A percentile compares a stretch with the other conserved stretches of the same genome.
Evolutionary conservation across 306 rosid genomes (phyloP).

Genomic region (Sechiopsis laciniata): DNA sequence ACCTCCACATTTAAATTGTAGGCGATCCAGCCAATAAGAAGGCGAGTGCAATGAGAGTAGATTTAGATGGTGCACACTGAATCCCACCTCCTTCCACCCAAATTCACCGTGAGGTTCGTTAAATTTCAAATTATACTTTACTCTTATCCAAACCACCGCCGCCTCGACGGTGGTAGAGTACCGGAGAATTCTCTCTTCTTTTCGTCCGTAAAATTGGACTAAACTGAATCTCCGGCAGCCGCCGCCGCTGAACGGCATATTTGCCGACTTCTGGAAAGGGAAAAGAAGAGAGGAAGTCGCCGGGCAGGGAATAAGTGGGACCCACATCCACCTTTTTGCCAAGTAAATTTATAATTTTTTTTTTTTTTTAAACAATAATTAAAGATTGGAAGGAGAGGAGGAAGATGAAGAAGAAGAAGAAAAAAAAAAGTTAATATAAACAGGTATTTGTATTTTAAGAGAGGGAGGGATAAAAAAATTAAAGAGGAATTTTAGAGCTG

Average conservation of each 20-base stretch:
- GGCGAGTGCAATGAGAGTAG: not conserved
- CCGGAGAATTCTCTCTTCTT: slow-evolving; percentile 16
- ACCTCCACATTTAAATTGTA: no score
- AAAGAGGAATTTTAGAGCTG: slow-evolving; percentile 24
- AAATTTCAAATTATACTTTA: not conserved
- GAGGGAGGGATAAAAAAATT: no score
- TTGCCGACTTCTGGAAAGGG: not conserved
- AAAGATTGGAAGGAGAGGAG: not conserved
- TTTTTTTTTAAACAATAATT: not conserved
- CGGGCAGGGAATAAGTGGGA: not conserved
- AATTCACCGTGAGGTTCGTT: slow-evolving; percentile 10
- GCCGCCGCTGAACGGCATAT: not conserved
- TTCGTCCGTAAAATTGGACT: not conserved
- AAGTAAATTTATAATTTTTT: not conserved
- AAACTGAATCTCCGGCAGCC: not conserved
- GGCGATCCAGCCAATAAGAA: not conserved
- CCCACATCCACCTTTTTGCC: slow-evolving; percentile 1
- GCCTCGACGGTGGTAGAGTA: slow-evolving; percentile 8
- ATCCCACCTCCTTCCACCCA: not conserved
- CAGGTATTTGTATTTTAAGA: not conserved
- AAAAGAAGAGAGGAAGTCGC: not conserved
- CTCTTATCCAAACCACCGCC: not conserved
- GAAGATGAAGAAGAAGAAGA: not conserved
- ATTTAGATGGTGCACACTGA: not conserved
- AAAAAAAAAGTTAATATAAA: no score